Percentiles rank a stretch among this genome's conserved stretches.
Evolutionary conservation across 257 asterid genomes (phyloP).

Genomic region (Agastache rugosa): DNA sequence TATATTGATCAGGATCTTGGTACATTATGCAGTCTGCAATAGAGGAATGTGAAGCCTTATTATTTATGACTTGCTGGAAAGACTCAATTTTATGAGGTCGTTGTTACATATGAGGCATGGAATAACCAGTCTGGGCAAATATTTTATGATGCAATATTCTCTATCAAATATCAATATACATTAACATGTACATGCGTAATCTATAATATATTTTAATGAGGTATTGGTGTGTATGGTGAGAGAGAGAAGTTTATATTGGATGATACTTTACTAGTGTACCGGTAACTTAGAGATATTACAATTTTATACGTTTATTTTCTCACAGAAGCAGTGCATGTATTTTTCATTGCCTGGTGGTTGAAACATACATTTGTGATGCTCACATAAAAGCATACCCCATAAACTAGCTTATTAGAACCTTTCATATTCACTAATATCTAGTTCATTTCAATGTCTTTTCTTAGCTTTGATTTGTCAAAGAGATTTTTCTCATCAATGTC

Average conservation of each 20-base stretch:
- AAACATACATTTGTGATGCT: slow-evolving; percentile 11
- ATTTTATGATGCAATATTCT: neutral
- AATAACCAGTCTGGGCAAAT: neutral
- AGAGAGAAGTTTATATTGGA: neutral
- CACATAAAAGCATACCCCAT: neutral
- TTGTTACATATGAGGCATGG: neutral
- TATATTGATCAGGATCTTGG: neutral
- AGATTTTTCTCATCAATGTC: slow-evolving; percentile 51
- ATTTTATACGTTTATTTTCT: neutral
- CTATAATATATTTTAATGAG: neutral
- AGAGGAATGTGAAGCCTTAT: neutral
- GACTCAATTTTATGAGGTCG: neutral
- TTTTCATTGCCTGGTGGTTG: slow-evolving; percentile 24
- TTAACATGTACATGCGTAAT: neutral
- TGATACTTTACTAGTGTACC: slow-evolving; percentile 5
- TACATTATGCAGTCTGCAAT: slow-evolving; percentile 3
- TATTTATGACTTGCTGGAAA: neutral
- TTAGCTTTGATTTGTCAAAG: slow-evolving; percentile 53
- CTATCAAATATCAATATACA: too few relatives aligned
- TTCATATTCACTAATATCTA: neutral
- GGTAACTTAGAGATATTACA: neutral
- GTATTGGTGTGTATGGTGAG: neutral
- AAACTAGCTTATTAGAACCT: neutral
- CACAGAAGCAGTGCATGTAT: slow-evolving; percentile 4
- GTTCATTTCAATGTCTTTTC: slow-evolving; percentile 22